A percentile compares a stretch with the other conserved stretches of the same genome.
These are phyloP conservation scores for Scorias spongiosa DNA, from an alignment of 2,329 filamentous ascomycete species.

Conservation along the genomic window DNA sequence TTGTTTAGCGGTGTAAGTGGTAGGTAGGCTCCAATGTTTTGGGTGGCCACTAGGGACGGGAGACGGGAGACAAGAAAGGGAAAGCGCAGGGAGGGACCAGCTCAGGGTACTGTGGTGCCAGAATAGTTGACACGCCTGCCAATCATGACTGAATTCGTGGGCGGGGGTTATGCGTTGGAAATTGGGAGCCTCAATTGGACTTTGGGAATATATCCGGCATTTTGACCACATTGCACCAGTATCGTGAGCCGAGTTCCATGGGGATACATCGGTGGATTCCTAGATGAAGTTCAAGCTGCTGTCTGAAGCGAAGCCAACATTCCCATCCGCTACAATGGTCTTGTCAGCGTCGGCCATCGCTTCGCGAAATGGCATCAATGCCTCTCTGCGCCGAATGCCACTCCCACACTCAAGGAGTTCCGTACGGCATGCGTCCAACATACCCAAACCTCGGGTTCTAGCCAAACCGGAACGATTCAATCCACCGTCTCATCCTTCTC, in stretches of 20 bases:
- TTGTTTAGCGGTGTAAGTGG: neutral
- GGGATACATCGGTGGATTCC: no score
- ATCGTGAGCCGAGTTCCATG: no score
- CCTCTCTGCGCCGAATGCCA: neutral
- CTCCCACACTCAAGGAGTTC: no score
- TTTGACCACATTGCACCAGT: no score
- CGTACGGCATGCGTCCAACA: constrained; percentile 17
- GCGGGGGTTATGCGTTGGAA: neutral
- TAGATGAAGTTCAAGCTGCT: no score
- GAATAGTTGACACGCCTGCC: no score
- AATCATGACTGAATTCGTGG: neutral
- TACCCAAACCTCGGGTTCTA: constrained; percentile 50
- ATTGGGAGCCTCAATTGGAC: no score
- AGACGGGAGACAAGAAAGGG: no score
- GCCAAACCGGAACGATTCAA: constrained; percentile 82
- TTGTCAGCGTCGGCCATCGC: neutral
- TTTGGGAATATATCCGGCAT: no score
- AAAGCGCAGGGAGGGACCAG: neutral
- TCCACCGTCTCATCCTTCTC: constrained; percentile 73
- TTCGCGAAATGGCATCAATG: neutral
- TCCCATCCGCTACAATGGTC: neutral
- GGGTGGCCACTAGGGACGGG: neutral
- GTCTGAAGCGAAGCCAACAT: no score
- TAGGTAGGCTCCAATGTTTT: neutral
- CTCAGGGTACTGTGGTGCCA: neutral